phyloP scores from a whole-genome alignment of 331 rosid genomes.

The Rosa hybrid region DNA sequence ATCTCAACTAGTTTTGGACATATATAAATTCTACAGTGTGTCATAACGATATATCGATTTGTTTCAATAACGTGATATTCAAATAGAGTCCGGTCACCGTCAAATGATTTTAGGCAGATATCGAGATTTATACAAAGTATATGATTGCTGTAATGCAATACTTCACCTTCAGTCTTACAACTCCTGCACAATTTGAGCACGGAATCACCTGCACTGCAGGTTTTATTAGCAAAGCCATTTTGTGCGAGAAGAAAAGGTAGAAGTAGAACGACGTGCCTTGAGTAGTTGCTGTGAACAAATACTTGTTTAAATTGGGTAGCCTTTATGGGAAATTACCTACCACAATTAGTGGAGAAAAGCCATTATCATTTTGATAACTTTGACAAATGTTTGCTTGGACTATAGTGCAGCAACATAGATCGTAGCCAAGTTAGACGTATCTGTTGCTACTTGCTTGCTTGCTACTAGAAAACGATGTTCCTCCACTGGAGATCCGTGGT shows the following conservation, averaged over 20 bases:
- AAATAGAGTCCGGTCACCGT: neutral
- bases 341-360: slow-evolving; percentile 21
- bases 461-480: slow-evolving; percentile 7
- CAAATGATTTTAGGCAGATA: neutral
- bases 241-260: neutral
- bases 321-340: slow-evolving; percentile 15
- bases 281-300: slow-evolving; percentile 4
- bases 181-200: slow-evolving; percentile 8
- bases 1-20: neutral
- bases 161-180: neutral
- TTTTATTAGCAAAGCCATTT: neutral
- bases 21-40: neutral
- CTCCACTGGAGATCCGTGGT: neutral
- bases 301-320: slow-evolving; percentile 6
- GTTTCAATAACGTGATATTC: neutral
- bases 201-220: slow-evolving; percentile 5
- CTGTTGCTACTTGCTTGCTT: neutral
- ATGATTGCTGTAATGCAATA: neutral
- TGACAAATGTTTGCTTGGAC: slow-evolving; percentile 11
- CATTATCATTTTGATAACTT: neutral
- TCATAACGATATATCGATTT: too few relatives aligned
- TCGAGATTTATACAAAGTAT: neutral
- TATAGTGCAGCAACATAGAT: slow-evolving; percentile 4
- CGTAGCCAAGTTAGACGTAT: slow-evolving; percentile 3
- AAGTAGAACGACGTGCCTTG: neutral